These are phyloP conservation scores for Edaphochlamys debaryana DNA, from an alignment of 139 green algal species.

Conservation along the genomic window DNA sequence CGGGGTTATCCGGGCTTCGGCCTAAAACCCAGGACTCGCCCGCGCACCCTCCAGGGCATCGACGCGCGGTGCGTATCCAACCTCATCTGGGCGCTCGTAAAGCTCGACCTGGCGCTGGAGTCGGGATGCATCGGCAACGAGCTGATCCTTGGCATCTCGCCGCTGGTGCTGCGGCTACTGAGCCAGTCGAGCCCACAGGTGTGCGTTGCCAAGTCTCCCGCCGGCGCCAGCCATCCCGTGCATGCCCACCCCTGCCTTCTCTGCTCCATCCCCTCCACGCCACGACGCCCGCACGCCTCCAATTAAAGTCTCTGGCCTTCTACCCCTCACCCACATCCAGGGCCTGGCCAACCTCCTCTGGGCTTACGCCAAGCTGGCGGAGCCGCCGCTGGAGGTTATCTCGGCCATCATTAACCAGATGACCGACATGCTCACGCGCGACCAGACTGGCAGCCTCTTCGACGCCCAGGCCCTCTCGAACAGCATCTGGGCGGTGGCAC, in stretches of 20 bases:
- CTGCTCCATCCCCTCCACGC: too few relatives aligned
- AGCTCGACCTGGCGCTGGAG: slow-evolving; percentile 61
- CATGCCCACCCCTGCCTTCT: too few relatives aligned
- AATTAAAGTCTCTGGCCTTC: too few relatives aligned
- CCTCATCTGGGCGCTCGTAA: slow-evolving; percentile 61
- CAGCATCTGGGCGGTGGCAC: slow-evolving; percentile 68
- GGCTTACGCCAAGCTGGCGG: slow-evolving; percentile 65
- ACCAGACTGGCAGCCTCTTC: slow-evolving; percentile 40
- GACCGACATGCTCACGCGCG: slow-evolving; percentile 55
- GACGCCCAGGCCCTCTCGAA: slow-evolving; percentile 71
- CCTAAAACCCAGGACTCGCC: too few relatives aligned
- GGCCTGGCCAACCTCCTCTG: slow-evolving; percentile 71
- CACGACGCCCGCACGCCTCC: too few relatives aligned
- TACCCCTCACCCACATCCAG: too few relatives aligned
- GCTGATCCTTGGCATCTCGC: slow-evolving; percentile 53
- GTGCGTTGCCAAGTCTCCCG: too few relatives aligned
- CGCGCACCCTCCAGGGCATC: slow-evolving; percentile 32
- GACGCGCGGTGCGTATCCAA: slow-evolving; percentile 67
- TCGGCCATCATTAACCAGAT: slow-evolving; percentile 59
- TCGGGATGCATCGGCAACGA: slow-evolving; percentile 46
- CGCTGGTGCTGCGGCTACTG: slow-evolving; percentile 55
- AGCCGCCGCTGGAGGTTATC: slow-evolving; percentile 48
- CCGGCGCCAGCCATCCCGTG: too few relatives aligned
- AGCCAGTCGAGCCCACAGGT: slow-evolving; percentile 55
- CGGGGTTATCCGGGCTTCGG: too few relatives aligned